phyloP scores from a whole-genome alignment of 441 rosid species.

The Jatropha multifida region DNA sequence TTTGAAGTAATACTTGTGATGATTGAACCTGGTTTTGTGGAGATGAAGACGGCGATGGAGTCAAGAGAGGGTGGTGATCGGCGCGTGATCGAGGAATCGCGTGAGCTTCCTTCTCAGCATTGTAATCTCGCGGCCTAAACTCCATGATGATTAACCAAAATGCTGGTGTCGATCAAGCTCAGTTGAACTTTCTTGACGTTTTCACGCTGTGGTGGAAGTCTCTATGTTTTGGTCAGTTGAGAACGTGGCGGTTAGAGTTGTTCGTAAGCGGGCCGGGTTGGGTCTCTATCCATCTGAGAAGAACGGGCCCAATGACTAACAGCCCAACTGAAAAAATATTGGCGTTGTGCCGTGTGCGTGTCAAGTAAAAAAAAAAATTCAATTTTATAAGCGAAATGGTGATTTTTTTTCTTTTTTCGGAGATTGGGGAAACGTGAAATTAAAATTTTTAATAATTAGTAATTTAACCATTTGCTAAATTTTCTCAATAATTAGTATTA shows the following conservation, averaged over 20 bases:
- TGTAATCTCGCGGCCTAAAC: slow-evolving; percentile 70
- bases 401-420: too few species aligned
- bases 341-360: too few species aligned
- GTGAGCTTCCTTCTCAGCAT: slow-evolving; percentile 39
- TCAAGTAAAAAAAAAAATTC: too few species aligned
- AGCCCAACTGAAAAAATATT: too few species aligned
- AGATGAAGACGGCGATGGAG: slow-evolving; percentile 29
- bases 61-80: slow-evolving; percentile 62
- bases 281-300: not conserved
- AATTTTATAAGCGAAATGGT: too few species aligned
- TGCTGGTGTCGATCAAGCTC: not conserved
- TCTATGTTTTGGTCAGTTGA: not conserved
- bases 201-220: too few species aligned
- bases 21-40: slow-evolving; percentile 40
- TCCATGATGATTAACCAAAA: slow-evolving; percentile 41
- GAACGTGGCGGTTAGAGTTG: not conserved
- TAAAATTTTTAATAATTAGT: too few species aligned
- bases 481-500: too few species aligned
- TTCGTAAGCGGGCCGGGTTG: not conserved
- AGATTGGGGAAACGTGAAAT: too few species aligned
- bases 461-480: too few species aligned
- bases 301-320: not conserved
- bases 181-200: not conserved
- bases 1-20: not conserved
- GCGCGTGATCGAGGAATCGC: slow-evolving; percentile 54